Percentiles rank a stretch among this genome's conserved stretches.
phyloP scores from a whole-genome alignment of 2,329 filamentous ascomycete species.

The Hypoxylon sp. region DNA sequence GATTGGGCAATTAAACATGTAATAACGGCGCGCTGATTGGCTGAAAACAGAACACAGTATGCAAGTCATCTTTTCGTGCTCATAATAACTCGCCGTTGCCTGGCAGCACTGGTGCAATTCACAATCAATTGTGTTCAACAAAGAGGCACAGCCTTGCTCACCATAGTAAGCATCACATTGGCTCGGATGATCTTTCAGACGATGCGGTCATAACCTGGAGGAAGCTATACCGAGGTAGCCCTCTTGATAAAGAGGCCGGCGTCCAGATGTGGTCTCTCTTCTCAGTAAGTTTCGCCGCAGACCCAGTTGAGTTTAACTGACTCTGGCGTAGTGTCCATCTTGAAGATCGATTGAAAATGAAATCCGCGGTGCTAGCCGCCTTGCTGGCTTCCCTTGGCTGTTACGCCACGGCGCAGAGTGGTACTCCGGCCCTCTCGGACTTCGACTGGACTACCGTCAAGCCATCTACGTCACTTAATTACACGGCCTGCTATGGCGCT shows the following conservation, averaged over 20 bases:
- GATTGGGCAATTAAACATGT: slow-evolving; percentile 18
- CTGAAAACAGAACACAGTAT: no score
- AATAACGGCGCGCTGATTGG: slow-evolving; percentile 21
- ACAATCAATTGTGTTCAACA: not conserved
- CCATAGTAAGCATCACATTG: not conserved
- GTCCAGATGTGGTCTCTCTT: not conserved
- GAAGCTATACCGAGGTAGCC: not conserved
- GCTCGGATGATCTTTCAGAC: not conserved
- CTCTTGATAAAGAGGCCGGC: not conserved
- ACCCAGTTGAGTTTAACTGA: not conserved
- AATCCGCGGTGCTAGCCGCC: slow-evolving; percentile 4
- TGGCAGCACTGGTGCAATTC: not conserved
- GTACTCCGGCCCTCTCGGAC: slow-evolving; percentile 13
- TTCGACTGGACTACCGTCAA: slow-evolving; percentile 57
- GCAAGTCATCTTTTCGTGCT: not conserved
- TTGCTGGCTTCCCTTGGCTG: slow-evolving; percentile 20
- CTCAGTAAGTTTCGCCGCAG: not conserved
- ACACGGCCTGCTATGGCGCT: slow-evolving; percentile 57
- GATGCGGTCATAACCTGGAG: slow-evolving; percentile 12
- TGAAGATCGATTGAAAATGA: slow-evolving; percentile 15
- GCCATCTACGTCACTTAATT: slow-evolving; percentile 55
- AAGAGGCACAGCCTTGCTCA: slow-evolving; percentile 5
- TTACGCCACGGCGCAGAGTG: slow-evolving; percentile 11
- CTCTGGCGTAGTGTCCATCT: not conserved
- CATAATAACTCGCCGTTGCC: not conserved